These are phyloP conservation scores for Botryotinia convoluta DNA, from an alignment of 2,329 filamentous ascomycete genomes.

Conservation along the genomic window DNA sequence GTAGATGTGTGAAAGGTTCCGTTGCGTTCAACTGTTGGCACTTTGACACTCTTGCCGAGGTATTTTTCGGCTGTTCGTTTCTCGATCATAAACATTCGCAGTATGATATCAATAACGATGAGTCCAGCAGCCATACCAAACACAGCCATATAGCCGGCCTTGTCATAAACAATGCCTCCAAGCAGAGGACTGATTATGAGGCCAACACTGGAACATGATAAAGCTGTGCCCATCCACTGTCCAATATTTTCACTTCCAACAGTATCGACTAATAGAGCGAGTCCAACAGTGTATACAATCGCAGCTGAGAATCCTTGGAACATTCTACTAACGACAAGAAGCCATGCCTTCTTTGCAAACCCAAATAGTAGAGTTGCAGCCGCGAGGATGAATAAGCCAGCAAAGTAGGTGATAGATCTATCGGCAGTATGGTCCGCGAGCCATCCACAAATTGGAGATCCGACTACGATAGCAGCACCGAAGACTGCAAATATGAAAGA, in stretches of 20 bases:
- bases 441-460: constrained; percentile 16
- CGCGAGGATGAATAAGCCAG: constrained; percentile 48
- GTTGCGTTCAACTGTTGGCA: neutral
- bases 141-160: constrained; percentile 56
- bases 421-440: constrained; percentile 58
- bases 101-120: constrained; percentile 51
- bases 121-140: constrained; percentile 56
- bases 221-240: constrained; percentile 58
- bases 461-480: constrained; percentile 21
- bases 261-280: constrained; percentile 68
- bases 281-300: constrained; percentile 69
- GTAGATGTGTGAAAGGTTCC: neutral
- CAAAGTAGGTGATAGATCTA: constrained; percentile 58
- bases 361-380: constrained; percentile 60
- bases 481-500: constrained; percentile 22
- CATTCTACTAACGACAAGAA: constrained; percentile 18
- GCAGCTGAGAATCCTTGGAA: constrained; percentile 50
- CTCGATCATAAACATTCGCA: constrained; percentile 55
- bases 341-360: constrained; percentile 39
- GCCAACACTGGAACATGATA: constrained; percentile 56
- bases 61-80: constrained; percentile 50
- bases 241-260: constrained; percentile 59
- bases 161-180: constrained; percentile 24
- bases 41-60: constrained; percentile 38
- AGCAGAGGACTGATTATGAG: constrained; percentile 50